These are phyloP conservation scores for Nematodospora anomalae DNA, from an alignment of 1,139 yeast genomes.

Conservation along the genomic window DNA sequence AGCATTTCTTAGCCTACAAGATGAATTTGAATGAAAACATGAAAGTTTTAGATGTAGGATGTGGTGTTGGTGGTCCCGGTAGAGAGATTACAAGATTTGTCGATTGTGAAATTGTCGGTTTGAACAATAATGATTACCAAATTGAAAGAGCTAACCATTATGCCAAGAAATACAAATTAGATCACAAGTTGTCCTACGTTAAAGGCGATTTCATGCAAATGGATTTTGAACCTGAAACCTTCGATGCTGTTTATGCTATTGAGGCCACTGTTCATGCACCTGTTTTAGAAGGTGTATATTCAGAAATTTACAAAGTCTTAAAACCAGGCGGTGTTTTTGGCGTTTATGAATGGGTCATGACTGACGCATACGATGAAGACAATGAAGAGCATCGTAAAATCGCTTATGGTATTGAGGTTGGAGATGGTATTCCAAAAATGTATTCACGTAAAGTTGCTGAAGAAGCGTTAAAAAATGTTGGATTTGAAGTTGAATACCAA, in stretches of 20 bases:
- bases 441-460: constrained; percentile 81
- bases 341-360: constrained; percentile 99
- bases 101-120: constrained; percentile 81
- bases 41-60: constrained; percentile 95
- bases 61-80: constrained; percentile 99
- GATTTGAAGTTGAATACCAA: constrained; percentile 76
- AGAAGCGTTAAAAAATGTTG: constrained; percentile 81
- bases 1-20: constrained; percentile 88
- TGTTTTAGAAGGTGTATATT: constrained; percentile 90
- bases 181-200: constrained; percentile 76
- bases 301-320: constrained; percentile 90
- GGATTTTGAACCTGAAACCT: constrained; percentile 87
- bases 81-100: constrained; percentile 93
- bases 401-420: constrained; percentile 95
- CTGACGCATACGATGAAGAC: constrained; percentile 84
- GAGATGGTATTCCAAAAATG: constrained; percentile 99
- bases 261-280: constrained; percentile 99
- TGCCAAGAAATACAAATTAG: constrained; percentile 65
- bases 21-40: constrained; percentile 76
- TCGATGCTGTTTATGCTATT: constrained; percentile 97
- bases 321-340: constrained; percentile 98
- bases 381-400: constrained; percentile 91
- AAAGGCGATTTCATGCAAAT: constrained; percentile 99
- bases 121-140: constrained; percentile 97
- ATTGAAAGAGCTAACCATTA: constrained; percentile 87